These are phyloP conservation scores for Cladosporium sp. DNA, from an alignment of 2,329 filamentous ascomycete species.

Conservation along the genomic window DNA sequence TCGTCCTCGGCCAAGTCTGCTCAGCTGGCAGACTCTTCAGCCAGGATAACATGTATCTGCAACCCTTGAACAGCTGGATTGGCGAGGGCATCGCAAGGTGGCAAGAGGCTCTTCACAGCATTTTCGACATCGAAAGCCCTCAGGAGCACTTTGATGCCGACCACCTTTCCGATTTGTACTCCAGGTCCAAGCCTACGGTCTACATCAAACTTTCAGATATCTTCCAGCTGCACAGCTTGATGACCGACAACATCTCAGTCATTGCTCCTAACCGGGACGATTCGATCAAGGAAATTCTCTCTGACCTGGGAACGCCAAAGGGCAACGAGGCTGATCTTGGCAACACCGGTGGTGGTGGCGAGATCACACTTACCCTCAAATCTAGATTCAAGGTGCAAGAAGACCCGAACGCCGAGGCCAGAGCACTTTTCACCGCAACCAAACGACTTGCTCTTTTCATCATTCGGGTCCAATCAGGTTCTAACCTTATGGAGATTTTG, in stretches of 20 bases:
- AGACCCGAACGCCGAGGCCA: conserved; percentile 89
- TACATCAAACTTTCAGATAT: conserved; percentile 99
- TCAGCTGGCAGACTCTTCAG: conserved; percentile 86
- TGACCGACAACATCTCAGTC: conserved; percentile 70
- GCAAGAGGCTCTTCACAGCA: conserved; percentile 65
- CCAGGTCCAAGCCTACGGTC: conserved; percentile 92
- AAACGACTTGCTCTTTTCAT: conserved; percentile 97
- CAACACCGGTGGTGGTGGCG: conserved; percentile 28
- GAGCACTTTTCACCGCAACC: conserved; percentile 94
- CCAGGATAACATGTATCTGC: conserved; percentile 89
- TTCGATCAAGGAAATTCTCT: conserved; percentile 81
- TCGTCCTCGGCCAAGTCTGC: conserved; percentile 84
- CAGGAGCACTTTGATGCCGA: conserved; percentile 96
- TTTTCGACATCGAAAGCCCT: conserved; percentile 80
- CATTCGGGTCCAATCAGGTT: conserved; percentile 88
- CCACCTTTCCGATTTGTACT: conserved; percentile 96
- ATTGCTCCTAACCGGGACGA: conserved; percentile 82
- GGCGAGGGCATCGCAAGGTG: conserved; percentile 78
- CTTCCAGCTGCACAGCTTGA: conserved; percentile 87
- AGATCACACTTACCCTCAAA: conserved; percentile 32
- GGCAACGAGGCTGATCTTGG: conserved; percentile 78
- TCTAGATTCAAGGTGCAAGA: conserved; percentile 31
- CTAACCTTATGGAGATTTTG: conserved; percentile 90
- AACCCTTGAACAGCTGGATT: conserved; percentile 89
- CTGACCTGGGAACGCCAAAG: conserved; percentile 92